Conservation (phyloP, 768 basidiomycete species). For the Boletellus ananas region DNA sequence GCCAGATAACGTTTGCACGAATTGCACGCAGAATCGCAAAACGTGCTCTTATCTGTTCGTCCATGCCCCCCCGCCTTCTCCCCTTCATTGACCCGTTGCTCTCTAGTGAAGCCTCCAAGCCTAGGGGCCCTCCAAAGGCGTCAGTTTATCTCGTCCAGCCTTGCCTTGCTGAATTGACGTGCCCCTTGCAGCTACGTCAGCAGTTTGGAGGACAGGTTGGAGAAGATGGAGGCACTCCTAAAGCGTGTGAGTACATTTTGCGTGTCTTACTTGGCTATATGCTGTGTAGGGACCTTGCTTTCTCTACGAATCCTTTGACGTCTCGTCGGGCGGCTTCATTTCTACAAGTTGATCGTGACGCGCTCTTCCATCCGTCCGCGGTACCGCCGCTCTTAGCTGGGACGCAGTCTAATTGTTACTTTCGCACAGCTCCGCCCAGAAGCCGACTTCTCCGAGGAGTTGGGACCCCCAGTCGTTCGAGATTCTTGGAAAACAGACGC, state of each 20-base stretch:
- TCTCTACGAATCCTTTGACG: not conserved
- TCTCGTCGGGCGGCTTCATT: not conserved
- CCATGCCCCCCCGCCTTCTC: not conserved
- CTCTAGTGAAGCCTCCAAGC: constrained; percentile 57
- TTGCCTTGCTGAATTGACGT: not conserved
- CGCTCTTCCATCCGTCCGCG: not conserved
- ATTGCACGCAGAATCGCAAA: constrained; percentile 49
- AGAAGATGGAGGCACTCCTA: constrained; percentile 52
- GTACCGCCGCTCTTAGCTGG: not conserved
- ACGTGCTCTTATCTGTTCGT: constrained; percentile 60
- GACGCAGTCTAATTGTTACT: constrained; percentile 7
- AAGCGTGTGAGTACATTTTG: constrained; percentile 39
- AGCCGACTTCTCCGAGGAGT: constrained; percentile 54
- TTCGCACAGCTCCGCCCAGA: constrained; percentile 55
- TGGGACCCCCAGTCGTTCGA: constrained; percentile 59
- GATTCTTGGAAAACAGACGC: constrained; percentile 56
- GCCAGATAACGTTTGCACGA: constrained; percentile 51
- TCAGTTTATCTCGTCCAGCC: constrained; percentile 32
- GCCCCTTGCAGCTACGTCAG: constrained; percentile 46
- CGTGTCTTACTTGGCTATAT: not conserved
- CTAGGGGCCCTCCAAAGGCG: constrained; percentile 67
- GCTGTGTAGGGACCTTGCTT: not conserved
- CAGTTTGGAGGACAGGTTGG: constrained; percentile 55
- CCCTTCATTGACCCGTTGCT: constrained; percentile 1
- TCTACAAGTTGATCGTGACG: not conserved